Percentiles rank a stretch among this genome's conserved stretches.
These are phyloP conservation scores for Serendipita sp. DNA, from an alignment of 768 basidiomycete species.

Conservation along the genomic window DNA sequence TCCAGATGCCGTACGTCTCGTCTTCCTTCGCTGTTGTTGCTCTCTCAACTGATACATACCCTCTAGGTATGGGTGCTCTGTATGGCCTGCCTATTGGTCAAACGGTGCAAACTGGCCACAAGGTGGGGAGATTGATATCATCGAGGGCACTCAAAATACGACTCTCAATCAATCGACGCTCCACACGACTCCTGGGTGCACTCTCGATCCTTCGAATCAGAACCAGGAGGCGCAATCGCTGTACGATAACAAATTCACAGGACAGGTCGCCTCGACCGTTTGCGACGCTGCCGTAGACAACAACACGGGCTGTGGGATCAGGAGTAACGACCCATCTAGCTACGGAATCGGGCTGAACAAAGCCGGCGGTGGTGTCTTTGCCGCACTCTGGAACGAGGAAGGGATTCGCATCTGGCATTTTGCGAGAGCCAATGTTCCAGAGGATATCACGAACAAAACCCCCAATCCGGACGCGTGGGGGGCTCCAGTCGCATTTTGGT, in stretches of 20 bases:
- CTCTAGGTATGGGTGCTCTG: slow-evolving; percentile 10
- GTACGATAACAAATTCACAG: slow-evolving; percentile 15
- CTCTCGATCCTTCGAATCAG: slow-evolving; percentile 18
- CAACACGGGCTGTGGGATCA: slow-evolving; percentile 29
- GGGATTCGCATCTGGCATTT: slow-evolving; percentile 23
- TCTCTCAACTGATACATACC: no score
- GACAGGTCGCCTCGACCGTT: slow-evolving; percentile 18
- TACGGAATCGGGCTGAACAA: slow-evolving; percentile 31
- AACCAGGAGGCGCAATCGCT: not conserved
- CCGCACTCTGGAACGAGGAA: slow-evolving; percentile 23
- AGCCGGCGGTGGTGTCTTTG: slow-evolving; percentile 32
- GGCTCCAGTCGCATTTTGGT: slow-evolving; percentile 10
- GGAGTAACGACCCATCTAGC: slow-evolving; percentile 20
- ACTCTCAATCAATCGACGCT: slow-evolving; percentile 29
- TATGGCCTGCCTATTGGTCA: slow-evolving; percentile 15
- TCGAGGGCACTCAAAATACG: slow-evolving; percentile 30
- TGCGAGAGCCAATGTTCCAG: slow-evolving; percentile 7
- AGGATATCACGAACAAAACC: slow-evolving; percentile 8
- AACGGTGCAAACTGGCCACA: slow-evolving; percentile 11
- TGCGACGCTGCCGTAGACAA: slow-evolving; percentile 20
- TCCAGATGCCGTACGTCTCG: slow-evolving; percentile 9
- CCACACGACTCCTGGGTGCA: slow-evolving; percentile 27
- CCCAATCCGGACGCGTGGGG: slow-evolving; percentile 12
- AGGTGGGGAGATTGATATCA: slow-evolving; percentile 25
- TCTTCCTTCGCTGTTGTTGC: not conserved